Conservation (phyloP, 805 yeast genomes). For the Myxozyma geophila region DNA sequence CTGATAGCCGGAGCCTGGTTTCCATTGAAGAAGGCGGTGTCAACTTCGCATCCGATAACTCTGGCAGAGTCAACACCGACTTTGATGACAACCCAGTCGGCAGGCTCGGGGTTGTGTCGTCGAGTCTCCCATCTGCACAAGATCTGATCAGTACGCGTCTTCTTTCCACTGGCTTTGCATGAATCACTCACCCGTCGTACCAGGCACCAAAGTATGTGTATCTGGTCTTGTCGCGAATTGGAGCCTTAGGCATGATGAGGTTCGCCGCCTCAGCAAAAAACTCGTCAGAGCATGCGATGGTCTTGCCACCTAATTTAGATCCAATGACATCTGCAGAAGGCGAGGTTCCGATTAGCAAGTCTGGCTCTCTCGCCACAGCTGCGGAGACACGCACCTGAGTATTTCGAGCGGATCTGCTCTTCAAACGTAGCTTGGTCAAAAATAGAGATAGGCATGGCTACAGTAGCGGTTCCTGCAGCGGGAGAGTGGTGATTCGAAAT, state of each 20-base stretch:
- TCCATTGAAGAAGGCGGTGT: slow-evolving; percentile 93
- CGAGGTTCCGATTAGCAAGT: background rate
- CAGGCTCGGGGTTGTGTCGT: slow-evolving; percentile 82
- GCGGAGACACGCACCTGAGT: slow-evolving; percentile 18
- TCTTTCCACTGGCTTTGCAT: background rate
- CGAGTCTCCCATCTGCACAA: slow-evolving; percentile 80
- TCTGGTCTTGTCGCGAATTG: slow-evolving; percentile 62
- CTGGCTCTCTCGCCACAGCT: background rate
- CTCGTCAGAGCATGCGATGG: slow-evolving; percentile 76
- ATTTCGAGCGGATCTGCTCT: slow-evolving; percentile 26
- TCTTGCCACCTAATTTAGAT: slow-evolving; percentile 78
- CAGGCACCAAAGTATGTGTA: slow-evolving; percentile 74
- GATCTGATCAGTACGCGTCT: background rate
- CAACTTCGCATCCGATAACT: slow-evolving; percentile 82
- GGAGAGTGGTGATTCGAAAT: background rate
- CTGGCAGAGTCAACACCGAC: slow-evolving; percentile 84
- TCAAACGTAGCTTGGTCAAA: slow-evolving; percentile 26
- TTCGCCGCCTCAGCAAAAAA: slow-evolving; percentile 95
- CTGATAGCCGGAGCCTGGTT: slow-evolving; percentile 91
- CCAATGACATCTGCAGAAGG: slow-evolving; percentile 74
- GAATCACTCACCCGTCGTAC: slow-evolving; percentile 74
- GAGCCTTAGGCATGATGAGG: slow-evolving; percentile 77
- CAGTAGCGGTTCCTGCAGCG: too few species aligned
- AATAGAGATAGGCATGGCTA: slow-evolving; percentile 1
- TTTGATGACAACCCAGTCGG: slow-evolving; percentile 84